Evolutionary conservation across 2,329 filamentous ascomycete genomes (phyloP), one percentile per base, ranked within the genome.

Genomic region (Neurospora crassa): DNA sequence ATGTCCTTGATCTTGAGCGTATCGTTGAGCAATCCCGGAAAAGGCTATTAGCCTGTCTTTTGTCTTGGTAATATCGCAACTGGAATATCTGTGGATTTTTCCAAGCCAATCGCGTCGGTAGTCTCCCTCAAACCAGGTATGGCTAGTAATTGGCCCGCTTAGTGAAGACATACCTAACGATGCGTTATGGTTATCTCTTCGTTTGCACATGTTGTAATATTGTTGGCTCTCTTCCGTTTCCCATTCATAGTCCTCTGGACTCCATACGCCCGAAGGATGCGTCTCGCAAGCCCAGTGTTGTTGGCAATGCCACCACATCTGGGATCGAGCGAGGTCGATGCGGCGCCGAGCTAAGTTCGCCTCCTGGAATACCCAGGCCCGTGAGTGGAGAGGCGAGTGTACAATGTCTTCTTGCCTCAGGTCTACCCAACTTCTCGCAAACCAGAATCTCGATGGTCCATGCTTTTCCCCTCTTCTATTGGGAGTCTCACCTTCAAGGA

Each of bases 391-490:
- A 18, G 47, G 47, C 7, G 47, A 59, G 24, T 29, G 3, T 18
- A 16, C 3, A 8, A 59, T 59, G 16, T 59, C 47, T 0, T 16
- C 14, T 8, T 14, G 20, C 47, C 24, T 59, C 7, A 18, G 2
- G 12, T 18, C 12, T 0, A 16, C 3, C 47, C 47, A 59, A 2
- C 16, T 1, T 10, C 0, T 29, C 14, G 20, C 6, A 2, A 59
- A 14, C 20, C 47, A 18, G 3, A 11, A 34, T 29, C 5, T 59
- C 16, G 14, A 10, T 10, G 16, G 12, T 10, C 2, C 1, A 34
- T 1, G 47, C 0, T 5, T 34, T 10, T 18, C 4, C 24, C 1
- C 14, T 5, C 1, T 14, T 2, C 0, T 8, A 3, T 10, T 34
- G 5, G 16, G 37, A 40, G 10, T 10, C 7, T 40, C 40, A 4